phyloP scores from a whole-genome alignment of 306 rosid species.

The Abrus pulchellus region DNA sequence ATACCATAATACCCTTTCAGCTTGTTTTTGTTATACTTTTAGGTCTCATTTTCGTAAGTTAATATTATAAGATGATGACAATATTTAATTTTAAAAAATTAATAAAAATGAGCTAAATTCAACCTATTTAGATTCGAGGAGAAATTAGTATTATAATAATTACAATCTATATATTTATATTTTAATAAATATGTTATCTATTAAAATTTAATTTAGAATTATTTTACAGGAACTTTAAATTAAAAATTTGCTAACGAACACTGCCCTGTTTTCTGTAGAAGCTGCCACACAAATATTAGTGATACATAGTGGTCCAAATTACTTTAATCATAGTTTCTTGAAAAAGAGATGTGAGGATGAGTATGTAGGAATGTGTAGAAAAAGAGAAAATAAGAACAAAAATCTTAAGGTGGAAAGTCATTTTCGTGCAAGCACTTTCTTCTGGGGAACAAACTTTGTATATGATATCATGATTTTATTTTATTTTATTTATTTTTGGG shows the following conservation, averaged over 20 bases:
- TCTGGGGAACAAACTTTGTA: slow-evolving; percentile 38
- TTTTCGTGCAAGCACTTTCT: slow-evolving; percentile 42
- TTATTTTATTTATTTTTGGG: neutral
- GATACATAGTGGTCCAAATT: slow-evolving; percentile 35
- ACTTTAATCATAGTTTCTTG: slow-evolving; percentile 51
- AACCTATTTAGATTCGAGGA: neutral
- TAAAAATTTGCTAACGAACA: no score
- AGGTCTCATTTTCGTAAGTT: neutral
- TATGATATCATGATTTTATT: slow-evolving; percentile 1
- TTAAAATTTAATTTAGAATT: no score
- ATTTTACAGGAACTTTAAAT: no score
- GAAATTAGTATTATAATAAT: no score
- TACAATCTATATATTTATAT: no score
- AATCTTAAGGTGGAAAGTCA: slow-evolving; percentile 49
- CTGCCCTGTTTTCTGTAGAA: neutral
- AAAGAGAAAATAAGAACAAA: slow-evolving; percentile 37
- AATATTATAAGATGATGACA: neutral
- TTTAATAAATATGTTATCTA: no score
- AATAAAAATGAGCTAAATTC: neutral
- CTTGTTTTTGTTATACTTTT: neutral
- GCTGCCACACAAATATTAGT: slow-evolving; percentile 5
- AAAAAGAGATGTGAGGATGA: slow-evolving; percentile 45
- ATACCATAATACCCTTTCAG: neutral
- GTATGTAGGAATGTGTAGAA: slow-evolving; percentile 29
- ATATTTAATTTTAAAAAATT: neutral